These are phyloP conservation scores for Dissophora globulifera DNA, from an alignment of 192 early-diverging fungal genomes.

Conservation along the genomic window DNA sequence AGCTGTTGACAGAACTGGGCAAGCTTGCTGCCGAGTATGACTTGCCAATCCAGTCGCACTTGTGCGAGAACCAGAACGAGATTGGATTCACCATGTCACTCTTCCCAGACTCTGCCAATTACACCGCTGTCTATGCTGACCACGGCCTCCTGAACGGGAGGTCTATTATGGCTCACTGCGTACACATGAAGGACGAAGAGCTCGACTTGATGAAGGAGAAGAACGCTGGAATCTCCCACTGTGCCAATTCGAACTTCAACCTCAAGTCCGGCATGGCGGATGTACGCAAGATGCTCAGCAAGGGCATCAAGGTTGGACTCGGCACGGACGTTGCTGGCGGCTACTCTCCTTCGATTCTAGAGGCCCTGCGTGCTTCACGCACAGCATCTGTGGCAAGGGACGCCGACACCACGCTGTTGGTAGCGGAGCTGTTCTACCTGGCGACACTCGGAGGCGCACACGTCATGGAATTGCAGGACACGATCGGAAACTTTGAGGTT, in stretches of 20 bases:
- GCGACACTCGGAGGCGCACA: conserved; percentile 93
- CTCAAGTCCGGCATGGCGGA: conserved; percentile 84
- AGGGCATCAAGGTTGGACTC: conserved; percentile 87
- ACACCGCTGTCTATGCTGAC: conserved; percentile 83
- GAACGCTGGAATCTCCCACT: conserved; percentile 87
- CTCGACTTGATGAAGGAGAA: conserved; percentile 68
- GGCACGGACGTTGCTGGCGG: conserved; percentile 96
- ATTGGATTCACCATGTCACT: conserved; percentile 77
- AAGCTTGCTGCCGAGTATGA: conserved; percentile 74
- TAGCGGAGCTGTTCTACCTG: conserved; percentile 82
- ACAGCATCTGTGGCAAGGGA: conserved; percentile 76
- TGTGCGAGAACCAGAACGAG: conserved; percentile 87
- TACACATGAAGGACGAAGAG: conserved; percentile 85
- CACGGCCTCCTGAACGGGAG: conserved; percentile 76
- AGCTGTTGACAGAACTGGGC: conserved; percentile 76
- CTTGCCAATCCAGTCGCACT: conserved; percentile 92
- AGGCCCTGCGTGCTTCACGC: conserved; percentile 86
- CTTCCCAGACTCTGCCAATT: conserved; percentile 76
- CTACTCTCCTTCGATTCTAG: conserved; percentile 84
- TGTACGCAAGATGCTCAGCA: conserved; percentile 77
- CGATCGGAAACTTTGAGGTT: conserved; percentile 83
- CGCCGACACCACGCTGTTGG: conserved; percentile 66
- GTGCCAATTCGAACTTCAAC: conserved; percentile 92
- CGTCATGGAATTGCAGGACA: conserved; percentile 75
- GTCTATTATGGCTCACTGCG: conserved; percentile 93